Base-by-base conservation (phyloP, 2,329 filamentous ascomycete genomes). In the Ophiostoma populinum region DNA sequence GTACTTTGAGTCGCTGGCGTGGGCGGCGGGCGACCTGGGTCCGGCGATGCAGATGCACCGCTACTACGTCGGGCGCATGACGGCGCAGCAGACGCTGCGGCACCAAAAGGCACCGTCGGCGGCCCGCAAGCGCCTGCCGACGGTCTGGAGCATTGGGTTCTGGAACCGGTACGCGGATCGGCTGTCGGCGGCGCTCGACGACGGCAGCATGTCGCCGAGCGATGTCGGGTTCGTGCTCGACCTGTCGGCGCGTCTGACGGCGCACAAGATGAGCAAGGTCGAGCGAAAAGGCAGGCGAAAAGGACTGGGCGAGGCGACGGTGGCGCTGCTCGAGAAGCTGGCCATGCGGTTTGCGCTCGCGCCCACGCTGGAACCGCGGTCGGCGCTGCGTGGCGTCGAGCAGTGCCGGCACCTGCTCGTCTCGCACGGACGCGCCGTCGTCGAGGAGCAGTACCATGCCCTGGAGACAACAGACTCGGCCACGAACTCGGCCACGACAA, bases 361-460 rank as follows among this genome's bases (percentile, higher is more conserved):
- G 9, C 39, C 39, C 2, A 40, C 49, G 7, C 34, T 50, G 13
- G 27, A 28, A 6, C 37, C 39, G 16, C 42, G 51, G 6, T 44
- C 44, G 8, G 48, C 46, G 1, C 32, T 60, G 16, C 45, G 45
- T 6, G 41, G 55, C 16, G 49, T 58, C 8, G 47, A 49, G 29
- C 43, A 42, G 7, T 58, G 51, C 40, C 47, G 52, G 16, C 29
- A 37, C 3, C 47, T 54, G 35, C 42, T 60, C 15, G 38, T 39
- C 26, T 38, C 15, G 1, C 38, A 42, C 22, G 42, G 46, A 26
- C 30, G 43, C 12, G 35, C 38, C 10, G 33, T 39, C 10, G 36
- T 25, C 9, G 18, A 21, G 6, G 12, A 7, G 11, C 17, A 7
- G 12, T 16, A 7, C 5, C 4, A n/a, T 9, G 20, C 7, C 12